Conservation (phyloP, 345 rosid species). For the Acer yangbiense region DNA sequence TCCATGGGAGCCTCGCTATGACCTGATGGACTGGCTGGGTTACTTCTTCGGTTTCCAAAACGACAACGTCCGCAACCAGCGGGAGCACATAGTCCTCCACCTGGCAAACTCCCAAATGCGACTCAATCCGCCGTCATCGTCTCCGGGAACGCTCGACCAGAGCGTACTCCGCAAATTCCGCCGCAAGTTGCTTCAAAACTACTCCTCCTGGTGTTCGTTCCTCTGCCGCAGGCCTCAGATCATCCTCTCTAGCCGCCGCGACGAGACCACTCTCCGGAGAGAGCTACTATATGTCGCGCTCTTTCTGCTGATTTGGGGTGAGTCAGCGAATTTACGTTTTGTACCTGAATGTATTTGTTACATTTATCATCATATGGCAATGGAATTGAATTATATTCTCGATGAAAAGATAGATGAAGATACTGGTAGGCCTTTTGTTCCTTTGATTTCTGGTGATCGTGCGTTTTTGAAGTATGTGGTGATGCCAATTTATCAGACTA, state of each 20-base stretch:
- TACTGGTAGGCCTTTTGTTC: constrained; percentile 62
- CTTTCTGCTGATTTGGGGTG: constrained; percentile 66
- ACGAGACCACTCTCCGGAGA: constrained; percentile 33
- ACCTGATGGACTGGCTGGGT: constrained; percentile 85
- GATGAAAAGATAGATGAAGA: constrained; percentile 43
- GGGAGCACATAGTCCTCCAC: constrained; percentile 91
- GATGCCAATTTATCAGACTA: constrained; percentile 66
- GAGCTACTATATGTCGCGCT: constrained; percentile 59
- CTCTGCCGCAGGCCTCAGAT: constrained; percentile 46
- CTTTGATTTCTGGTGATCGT: constrained; percentile 54
- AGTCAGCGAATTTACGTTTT: constrained; percentile 60
- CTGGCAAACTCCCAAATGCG: constrained; percentile 91
- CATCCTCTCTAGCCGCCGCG: constrained; percentile 30
- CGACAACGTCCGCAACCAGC: constrained; percentile 78
- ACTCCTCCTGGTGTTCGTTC: constrained; percentile 79
- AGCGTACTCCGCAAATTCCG: constrained; percentile 63
- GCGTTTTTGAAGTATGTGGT: constrained; percentile 62
- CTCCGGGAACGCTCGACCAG: constrained; percentile 57
- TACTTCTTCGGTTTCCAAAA: constrained; percentile 67
- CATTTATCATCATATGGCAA: constrained; percentile 61
- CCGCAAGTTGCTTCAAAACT: constrained; percentile 60
- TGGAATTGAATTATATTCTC: constrained; percentile 46
- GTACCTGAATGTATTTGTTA: constrained; percentile 60
- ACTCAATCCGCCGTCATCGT: constrained; percentile 46
- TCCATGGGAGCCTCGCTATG: constrained; percentile 48